These are phyloP conservation scores for Ampelomyces quisqualis DNA, from an alignment of 2,329 filamentous ascomycete species.

Conservation along the genomic window DNA sequence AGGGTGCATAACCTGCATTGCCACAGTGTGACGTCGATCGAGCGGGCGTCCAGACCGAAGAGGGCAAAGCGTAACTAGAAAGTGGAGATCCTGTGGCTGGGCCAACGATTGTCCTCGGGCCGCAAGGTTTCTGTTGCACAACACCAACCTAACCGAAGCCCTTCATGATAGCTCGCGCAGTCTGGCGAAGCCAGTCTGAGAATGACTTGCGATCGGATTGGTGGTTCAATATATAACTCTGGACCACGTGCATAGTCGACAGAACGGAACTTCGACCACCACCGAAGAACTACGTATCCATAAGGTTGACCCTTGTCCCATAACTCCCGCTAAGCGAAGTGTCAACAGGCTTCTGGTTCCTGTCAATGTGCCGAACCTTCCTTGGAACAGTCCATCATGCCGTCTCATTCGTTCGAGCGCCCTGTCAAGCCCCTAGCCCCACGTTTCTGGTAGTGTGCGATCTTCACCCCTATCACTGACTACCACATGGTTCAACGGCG, in stretches of 20 bases:
- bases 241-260: too few species aligned
- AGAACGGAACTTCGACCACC: constrained; percentile 2
- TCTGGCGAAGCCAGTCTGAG: background rate
- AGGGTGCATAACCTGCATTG: constrained; percentile 5
- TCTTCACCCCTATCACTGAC: constrained; percentile 25
- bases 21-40: constrained; percentile 6
- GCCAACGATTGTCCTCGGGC: constrained; percentile 1
- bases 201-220: too few species aligned
- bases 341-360: constrained; percentile 8
- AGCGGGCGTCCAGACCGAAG: constrained; percentile 1
- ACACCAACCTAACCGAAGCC: background rate
- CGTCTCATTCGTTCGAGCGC: constrained; percentile 19
- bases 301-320: constrained; percentile 28
- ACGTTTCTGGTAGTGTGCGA: constrained; percentile 18
- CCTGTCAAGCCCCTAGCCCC: constrained; percentile 13
- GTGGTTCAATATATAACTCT: too few species aligned
- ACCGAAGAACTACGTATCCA: constrained; percentile 7
- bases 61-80: background rate
- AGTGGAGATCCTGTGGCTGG: background rate
- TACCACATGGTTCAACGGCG: constrained; percentile 28
- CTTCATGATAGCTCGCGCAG: background rate
- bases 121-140: constrained; percentile 2
- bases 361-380: constrained; percentile 5
- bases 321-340: constrained; percentile 22
- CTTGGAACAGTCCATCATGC: constrained; percentile 8